Conservation (phyloP, 345 rosid genomes). For the Diplotaxis tenuifolia region DNA sequence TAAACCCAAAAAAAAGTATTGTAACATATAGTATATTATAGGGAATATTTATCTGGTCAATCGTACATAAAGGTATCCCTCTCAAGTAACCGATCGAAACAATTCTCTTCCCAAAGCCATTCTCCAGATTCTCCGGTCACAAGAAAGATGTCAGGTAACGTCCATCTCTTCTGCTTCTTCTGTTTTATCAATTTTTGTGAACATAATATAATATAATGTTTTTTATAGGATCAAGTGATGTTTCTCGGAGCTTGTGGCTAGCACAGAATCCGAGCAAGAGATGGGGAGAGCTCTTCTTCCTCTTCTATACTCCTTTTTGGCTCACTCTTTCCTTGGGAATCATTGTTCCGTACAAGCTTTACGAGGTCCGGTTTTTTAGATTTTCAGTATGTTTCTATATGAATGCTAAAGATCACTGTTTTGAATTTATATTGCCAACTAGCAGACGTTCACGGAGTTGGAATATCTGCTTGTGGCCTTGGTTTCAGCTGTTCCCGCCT, state of each 20-base stretch:
- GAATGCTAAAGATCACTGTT: not conserved
- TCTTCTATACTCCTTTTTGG: conserved; percentile 92
- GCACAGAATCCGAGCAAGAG: conserved; percentile 79
- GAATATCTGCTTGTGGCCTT: conserved; percentile 79
- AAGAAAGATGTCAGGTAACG: not conserved
- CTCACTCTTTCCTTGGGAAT: conserved; percentile 84
- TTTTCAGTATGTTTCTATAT: not conserved
- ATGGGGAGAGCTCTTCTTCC: conserved; percentile 97
- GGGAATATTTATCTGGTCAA: not conserved
- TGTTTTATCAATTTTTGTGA: not conserved
- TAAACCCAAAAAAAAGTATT: no score
- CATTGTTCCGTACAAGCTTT: conserved; percentile 83
- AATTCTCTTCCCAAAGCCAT: not conserved
- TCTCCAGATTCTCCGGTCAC: not conserved
- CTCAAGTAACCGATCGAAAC: not conserved
- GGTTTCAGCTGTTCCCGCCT: conserved; percentile 83
- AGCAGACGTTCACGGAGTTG: conserved; percentile 82
- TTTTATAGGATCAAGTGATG: conserved; percentile 14
- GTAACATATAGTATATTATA: no score
- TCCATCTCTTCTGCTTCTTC: not conserved
- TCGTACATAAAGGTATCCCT: not conserved
- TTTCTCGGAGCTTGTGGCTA: conserved; percentile 58
- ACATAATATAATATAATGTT: not conserved
- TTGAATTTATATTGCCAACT: not conserved
- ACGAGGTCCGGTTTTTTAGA: conserved; percentile 48